Evolutionary conservation across 2,329 filamentous ascomycete species (phyloP), one percentile per base, ranked within the genome.

Genomic region (Diaporthe sp.): DNA sequence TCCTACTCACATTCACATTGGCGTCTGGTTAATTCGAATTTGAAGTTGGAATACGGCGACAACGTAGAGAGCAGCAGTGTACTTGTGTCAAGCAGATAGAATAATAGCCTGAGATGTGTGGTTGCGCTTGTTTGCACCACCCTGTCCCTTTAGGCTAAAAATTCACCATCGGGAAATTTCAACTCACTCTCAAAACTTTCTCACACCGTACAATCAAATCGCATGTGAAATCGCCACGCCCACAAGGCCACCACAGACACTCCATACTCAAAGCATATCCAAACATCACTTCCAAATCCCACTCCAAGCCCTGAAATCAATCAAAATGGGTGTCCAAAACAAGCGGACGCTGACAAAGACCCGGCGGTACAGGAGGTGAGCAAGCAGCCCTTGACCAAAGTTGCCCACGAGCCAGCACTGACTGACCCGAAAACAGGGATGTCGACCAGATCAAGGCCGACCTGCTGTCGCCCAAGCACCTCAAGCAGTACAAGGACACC

Each of bases 401-500:
- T 4, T 10, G 37, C 10, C 37, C 37, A 55, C 57, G 71, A 73
- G 46, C 34, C 55, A 10, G 17, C 71, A 74, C 74, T 79, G 71
- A 79, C 77, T 73, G 70, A 39, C 28, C 31, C 49, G 17, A 19
- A 25, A 61, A 4, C 81, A 97, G 97, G 84, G 96, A 98, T 84
- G 89, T 98, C 81, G 97, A 99, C 85, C 96, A 98, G 86, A 92
- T 98, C 84, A 92, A 96, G 82, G 91, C 92, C 78, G 97, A 99
- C 84, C 85, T 98, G 74, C 87, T 89, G 78, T 94, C 93, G 44
- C 90, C 94, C 28, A 94, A 93, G 83, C 96, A 98, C 82, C 91
- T 99, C 46, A 87, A 91, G 62, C 91, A 94, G 78, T 95, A 93
- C 88, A 94, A 95, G 82, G 90, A 92, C 68, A 91, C 92, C 58